Conservation (phyloP, 306 rosid genomes). For the Pterocarpus santalinus region DNA sequence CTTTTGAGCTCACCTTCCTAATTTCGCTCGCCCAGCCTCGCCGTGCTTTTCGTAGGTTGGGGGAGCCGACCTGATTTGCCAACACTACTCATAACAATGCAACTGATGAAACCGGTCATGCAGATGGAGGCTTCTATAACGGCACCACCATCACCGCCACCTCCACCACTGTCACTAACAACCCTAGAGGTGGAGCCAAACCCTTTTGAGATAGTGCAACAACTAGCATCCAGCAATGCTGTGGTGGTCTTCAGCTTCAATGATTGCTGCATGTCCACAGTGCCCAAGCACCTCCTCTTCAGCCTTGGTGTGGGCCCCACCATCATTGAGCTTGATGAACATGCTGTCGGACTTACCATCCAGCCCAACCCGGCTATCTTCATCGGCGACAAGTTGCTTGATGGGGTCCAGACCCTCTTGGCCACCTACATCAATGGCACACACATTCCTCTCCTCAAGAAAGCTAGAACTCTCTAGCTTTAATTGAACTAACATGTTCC, state of each 20-base stretch:
- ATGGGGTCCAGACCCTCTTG: slow-evolving; percentile 85
- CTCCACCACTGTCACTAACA: neutral
- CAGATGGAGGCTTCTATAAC: slow-evolving; percentile 21
- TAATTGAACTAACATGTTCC: neutral
- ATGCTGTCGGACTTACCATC: slow-evolving; percentile 56
- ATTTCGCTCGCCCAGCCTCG: no score
- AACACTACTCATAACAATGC: slow-evolving; percentile 37
- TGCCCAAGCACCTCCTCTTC: slow-evolving; percentile 79
- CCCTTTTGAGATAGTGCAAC: slow-evolving; percentile 59
- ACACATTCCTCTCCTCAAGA: slow-evolving; percentile 78
- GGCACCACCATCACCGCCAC: neutral
- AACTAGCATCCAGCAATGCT: slow-evolving; percentile 65
- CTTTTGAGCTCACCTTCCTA: no score
- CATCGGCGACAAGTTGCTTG: slow-evolving; percentile 79
- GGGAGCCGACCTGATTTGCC: no score
- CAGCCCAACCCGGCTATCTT: slow-evolving; percentile 71
- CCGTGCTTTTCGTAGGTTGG: no score
- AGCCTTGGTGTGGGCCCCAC: slow-evolving; percentile 87
- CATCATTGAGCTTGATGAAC: slow-evolving; percentile 74
- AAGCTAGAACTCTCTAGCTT: slow-evolving; percentile 89
- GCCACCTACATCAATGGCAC: slow-evolving; percentile 82
- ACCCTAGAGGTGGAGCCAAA: neutral
- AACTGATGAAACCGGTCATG: slow-evolving; percentile 47
- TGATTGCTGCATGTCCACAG: slow-evolving; percentile 86
- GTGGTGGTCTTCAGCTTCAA: slow-evolving; percentile 84